These are phyloP conservation scores for Linaria vulgaris DNA, from an alignment of 257 asterid species.

Conservation along the genomic window DNA sequence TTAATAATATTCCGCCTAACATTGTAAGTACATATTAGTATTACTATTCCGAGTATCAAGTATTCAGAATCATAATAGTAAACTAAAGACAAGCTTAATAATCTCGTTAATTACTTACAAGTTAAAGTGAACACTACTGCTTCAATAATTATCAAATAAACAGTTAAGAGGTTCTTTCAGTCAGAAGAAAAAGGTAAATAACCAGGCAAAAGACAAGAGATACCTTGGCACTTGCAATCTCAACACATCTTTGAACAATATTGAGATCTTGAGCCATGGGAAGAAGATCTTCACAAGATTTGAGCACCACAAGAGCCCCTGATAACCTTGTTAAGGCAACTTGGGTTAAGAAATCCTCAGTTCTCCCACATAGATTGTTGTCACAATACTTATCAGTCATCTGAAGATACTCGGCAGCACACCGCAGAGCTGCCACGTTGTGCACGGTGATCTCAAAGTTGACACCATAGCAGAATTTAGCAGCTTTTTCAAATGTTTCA, in stretches of 20 bases:
- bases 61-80: too few relatives aligned
- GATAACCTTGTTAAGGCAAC: slow-evolving; percentile 86
- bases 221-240: slow-evolving; percentile 85
- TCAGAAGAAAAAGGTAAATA: too few relatives aligned
- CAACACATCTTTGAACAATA: slow-evolving; percentile 71
- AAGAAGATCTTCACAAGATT: slow-evolving; percentile 81
- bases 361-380: slow-evolving; percentile 70
- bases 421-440: slow-evolving; percentile 84
- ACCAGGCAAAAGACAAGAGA: too few relatives aligned
- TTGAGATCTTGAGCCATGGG: slow-evolving; percentile 81
- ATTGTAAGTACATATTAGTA: too few relatives aligned
- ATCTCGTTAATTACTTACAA: too few relatives aligned
- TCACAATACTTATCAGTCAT: slow-evolving; percentile 88
- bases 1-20: too few relatives aligned
- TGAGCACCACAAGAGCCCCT: slow-evolving; percentile 77
- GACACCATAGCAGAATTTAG: slow-evolving; percentile 90
- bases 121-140: too few relatives aligned
- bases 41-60: too few relatives aligned
- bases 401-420: slow-evolving; percentile 86
- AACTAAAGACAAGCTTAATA: too few relatives aligned
- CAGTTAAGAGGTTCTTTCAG: too few relatives aligned
- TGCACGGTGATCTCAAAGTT: slow-evolving; percentile 96
- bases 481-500: slow-evolving; percentile 84
- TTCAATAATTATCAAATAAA: too few relatives aligned
- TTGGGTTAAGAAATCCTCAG: slow-evolving; percentile 76